Percentiles rank a stretch among this genome's conserved stretches.
Evolutionary conservation across 1,284 basidiomycete species (phyloP).

Genomic region (Ustilago nuda): DNA sequence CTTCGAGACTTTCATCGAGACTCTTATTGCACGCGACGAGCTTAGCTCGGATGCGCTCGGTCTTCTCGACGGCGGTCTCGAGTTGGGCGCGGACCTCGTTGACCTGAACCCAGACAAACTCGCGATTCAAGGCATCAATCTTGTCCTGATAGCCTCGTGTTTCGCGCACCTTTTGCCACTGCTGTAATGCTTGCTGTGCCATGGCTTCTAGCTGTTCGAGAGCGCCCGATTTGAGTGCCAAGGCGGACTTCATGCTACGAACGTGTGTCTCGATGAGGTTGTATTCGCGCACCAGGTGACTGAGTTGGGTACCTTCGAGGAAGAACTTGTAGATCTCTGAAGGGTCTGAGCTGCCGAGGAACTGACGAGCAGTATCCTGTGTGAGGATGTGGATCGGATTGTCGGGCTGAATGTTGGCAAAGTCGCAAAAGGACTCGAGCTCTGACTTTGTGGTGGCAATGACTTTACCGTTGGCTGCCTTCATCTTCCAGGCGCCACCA

Average conservation of each 20-base stretch:
- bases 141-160: constrained; percentile 79
- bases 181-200: constrained; percentile 75
- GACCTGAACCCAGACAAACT: constrained; percentile 91
- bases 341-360: constrained; percentile 84
- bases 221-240: constrained; percentile 73
- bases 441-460: constrained; percentile 87
- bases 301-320: constrained; percentile 90
- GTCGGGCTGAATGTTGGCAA: constrained; percentile 96
- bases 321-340: constrained; percentile 92
- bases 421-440: constrained; percentile 87
- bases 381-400: constrained; percentile 88
- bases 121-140: constrained; percentile 79
- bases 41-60: constrained; percentile 45
- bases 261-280: constrained; percentile 74
- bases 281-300: constrained; percentile 88
- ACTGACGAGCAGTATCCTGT: constrained; percentile 78
- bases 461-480: constrained; percentile 75
- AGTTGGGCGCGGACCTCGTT: constrained; percentile 74
- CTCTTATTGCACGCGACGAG: constrained; percentile 39
- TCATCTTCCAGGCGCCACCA: constrained; percentile 83
- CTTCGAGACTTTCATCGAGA: constrained; percentile 28
- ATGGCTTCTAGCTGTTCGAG: constrained; percentile 79
- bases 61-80: constrained; percentile 37
- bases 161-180: constrained; percentile 80
- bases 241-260: constrained; percentile 51